Base-by-base conservation (phyloP, 768 basidiomycete species). In the Kockovaella imperatae region DNA sequence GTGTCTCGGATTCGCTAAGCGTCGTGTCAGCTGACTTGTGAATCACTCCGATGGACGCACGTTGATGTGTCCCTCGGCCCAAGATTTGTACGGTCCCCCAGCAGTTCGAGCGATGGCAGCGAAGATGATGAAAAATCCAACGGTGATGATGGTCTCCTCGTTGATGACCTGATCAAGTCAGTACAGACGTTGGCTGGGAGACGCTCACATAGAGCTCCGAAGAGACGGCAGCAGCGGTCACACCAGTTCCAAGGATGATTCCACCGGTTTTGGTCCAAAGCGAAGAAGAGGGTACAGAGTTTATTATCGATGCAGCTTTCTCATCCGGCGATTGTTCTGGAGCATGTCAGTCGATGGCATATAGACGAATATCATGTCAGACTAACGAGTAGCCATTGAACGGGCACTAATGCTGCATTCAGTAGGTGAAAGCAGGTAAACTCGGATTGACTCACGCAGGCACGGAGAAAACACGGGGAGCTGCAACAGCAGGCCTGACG, bases 231-330 rank as follows among this genome's bases (percentile, higher is more conserved):
- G 88, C 80, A 14, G 91, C 93, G 47, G 83, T 75, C 52, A 87
- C 76, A 64, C 87, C 89, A 14, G 87, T 86, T 66, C 88, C 88
- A 45, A 96, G 81, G 65, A 96, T 77, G 64, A 89, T 84, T 44
- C 86, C 80, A 54, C 90, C 89, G 36, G 90, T 91, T 77, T 99
- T 99, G 70, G 89, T 88, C 77, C 91, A 78, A 73, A 95, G 78
- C 17, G 71, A 72, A 69, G 81, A 83, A 21, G 71, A 69, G 80
- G 88, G 60, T 81, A 90, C 49, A 80, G 81, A 83, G 74, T 93
- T 82, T 64, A 99, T 83, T 62, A 97, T 79, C 68, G 91, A 82
- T 25, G 83, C 80, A 34, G 93, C 93, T 62, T 84, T 85, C 75
- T 95, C 82, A 15, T 82, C 78, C 43, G 88, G 87, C 15, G 86